These are phyloP conservation scores for Fraxinus latifolia DNA, from an alignment of 305 asterid genomes.

Conservation along the genomic window DNA sequence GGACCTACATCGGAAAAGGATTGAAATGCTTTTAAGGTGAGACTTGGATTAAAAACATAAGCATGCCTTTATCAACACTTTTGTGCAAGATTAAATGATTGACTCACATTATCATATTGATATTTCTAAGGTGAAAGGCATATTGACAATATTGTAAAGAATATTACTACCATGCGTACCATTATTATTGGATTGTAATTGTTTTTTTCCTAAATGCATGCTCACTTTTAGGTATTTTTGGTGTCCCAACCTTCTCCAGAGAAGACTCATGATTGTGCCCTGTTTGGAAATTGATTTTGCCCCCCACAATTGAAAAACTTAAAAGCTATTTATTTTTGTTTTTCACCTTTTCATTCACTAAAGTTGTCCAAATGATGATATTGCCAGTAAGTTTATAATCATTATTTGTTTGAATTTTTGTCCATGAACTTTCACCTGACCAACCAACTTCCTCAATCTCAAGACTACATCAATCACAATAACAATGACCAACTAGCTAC, in stretches of 20 bases:
- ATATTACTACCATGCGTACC: not conserved
- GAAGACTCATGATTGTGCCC: conserved; percentile 25
- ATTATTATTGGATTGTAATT: not conserved
- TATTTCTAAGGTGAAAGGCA: not conserved
- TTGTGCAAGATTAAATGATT: not conserved
- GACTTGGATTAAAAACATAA: not conserved
- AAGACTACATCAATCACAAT: conserved; percentile 9
- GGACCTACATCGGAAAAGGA: not conserved
- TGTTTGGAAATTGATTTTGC: conserved; percentile 45
- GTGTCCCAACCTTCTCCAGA: conserved; percentile 11
- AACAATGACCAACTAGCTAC: not conserved
- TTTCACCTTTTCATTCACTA: not conserved
- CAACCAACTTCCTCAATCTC: conserved; percentile 26
- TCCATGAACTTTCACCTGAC: conserved; percentile 24
- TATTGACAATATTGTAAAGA: not conserved
- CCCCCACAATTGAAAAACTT: conserved; percentile 33
- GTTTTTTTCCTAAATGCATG: not conserved
- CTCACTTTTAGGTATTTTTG: conserved; percentile 1
- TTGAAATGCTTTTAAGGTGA: not conserved
- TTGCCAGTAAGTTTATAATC: conserved; percentile 36
- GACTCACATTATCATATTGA: not conserved
- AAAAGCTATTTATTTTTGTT: conserved; percentile 23
- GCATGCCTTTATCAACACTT: not conserved
- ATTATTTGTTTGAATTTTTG: conserved; percentile 40
- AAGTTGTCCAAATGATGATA: conserved; percentile 26